Evolutionary conservation across 2,329 filamentous ascomycete genomes (phyloP), one percentile per base, ranked within the genome.

Genomic region (Chaetoscypha palmicola): DNA sequence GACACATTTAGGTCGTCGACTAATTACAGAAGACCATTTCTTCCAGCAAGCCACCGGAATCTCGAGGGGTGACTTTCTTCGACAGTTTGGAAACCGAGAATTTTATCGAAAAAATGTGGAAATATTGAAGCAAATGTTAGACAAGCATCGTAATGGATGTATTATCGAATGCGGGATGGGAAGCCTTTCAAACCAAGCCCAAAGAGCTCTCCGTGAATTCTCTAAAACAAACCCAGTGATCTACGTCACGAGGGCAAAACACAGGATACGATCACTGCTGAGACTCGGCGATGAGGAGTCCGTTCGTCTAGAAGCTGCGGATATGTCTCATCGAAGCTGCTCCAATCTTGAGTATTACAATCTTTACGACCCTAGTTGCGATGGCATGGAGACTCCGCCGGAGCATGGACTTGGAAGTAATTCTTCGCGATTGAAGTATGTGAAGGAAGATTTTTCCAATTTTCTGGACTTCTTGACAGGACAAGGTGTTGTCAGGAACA

Each of bases 101-200:
- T 86, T 84, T 60, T 79, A 81, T 38, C 66, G 70, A 41, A 73
- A 76, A 33, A 82, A 86, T 57, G 70, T 75, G 33, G 70, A 77
- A 41, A 67, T 87, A 1, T 67, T 88, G 39, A 71, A 74, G 39
- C 70, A 70, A 14, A 72, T 81, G 41, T 65, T 89, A 2, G 65
- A 70, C 2, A 69, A 71, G n/a, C 71, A 86, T 53, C 65, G 69
- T 30, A 73, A 70, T 33, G 75, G 76, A 33, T 77, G 74, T 51
- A 76, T 90, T 30, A 80, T 90, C 49, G 81, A 86, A 3, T 87
- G 82, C 59, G 83, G 60, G 2, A 62, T 88, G 65, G 82, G 85
- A 54, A 74, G 75, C 47, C 49, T 62, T 3, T 55, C 60, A 9
- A 53, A 47, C 17, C 55, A 60, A 39, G 57, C 57, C 11, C 48